Evolutionary conservation across 1,284 basidiomycete genomes (phyloP).

Genomic region (Ustilago curta): DNA sequence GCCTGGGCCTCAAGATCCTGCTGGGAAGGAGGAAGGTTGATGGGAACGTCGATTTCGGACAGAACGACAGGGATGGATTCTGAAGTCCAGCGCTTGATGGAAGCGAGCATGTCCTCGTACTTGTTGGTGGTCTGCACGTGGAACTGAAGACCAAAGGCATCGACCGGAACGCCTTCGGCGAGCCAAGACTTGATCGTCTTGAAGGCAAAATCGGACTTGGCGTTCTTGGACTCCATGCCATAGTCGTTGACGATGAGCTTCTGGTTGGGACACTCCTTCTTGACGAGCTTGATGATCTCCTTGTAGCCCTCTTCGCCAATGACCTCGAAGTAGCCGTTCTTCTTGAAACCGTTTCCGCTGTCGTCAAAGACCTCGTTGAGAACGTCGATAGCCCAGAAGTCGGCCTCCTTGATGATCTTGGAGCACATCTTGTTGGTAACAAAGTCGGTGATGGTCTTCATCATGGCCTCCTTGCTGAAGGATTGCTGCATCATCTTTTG

Average conservation of each 20-base stretch:
- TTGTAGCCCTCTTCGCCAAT: slow-evolving; percentile 51
- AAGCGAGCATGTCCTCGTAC: slow-evolving; percentile 37
- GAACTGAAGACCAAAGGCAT: slow-evolving; percentile 42
- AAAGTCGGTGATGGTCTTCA: slow-evolving; percentile 49
- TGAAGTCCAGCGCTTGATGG: slow-evolving; percentile 42
- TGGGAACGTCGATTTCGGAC: slow-evolving; percentile 43
- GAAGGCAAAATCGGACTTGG: slow-evolving; percentile 47
- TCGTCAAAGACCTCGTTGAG: slow-evolving; percentile 51
- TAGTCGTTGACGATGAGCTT: slow-evolving; percentile 54
- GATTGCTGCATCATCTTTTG: slow-evolving; percentile 38
- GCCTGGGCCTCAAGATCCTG: slow-evolving; percentile 41
- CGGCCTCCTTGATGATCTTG: slow-evolving; percentile 50
- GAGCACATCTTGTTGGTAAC: slow-evolving; percentile 43
- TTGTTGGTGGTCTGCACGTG: slow-evolving; percentile 25
- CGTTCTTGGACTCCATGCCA: slow-evolving; percentile 35
- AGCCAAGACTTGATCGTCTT: slow-evolving; percentile 51
- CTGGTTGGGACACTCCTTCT: slow-evolving; percentile 33
- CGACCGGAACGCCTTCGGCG: slow-evolving; percentile 37
- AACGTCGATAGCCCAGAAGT: slow-evolving; percentile 48
- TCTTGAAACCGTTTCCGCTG: slow-evolving; percentile 43
- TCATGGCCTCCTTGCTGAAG: slow-evolving; percentile 46
- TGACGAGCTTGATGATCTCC: slow-evolving; percentile 40
- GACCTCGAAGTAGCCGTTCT: slow-evolving; percentile 48
- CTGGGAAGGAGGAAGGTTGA: slow-evolving; percentile 37
- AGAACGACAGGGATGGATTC: slow-evolving; percentile 39